Conservation (phyloP, 2,329 filamentous ascomycete genomes). For the Scopulariopsis brevicaulis region DNA sequence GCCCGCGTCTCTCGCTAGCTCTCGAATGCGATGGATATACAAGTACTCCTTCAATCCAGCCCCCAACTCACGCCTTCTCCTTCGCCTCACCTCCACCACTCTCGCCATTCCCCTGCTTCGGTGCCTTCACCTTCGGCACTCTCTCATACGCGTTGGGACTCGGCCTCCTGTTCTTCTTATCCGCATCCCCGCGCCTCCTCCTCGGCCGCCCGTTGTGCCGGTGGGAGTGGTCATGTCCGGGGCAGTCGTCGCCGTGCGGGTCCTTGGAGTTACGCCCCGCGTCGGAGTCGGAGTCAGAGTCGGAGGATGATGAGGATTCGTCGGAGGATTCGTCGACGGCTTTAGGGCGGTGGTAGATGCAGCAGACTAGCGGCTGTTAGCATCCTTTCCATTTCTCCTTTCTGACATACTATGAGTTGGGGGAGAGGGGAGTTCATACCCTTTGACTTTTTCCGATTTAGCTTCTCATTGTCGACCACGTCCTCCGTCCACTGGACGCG, state of each 20-base stretch:
- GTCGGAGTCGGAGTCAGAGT: constrained; percentile 32
- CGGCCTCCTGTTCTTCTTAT: constrained; percentile 33
- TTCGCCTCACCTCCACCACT: background rate
- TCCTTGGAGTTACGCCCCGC: constrained; percentile 9
- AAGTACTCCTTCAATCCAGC: background rate
- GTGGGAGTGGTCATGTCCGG: constrained; percentile 12
- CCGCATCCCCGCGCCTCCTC: constrained; percentile 20
- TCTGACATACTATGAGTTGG: background rate
- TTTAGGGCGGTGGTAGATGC: constrained; percentile 88
- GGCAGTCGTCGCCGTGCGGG: constrained; percentile 7
- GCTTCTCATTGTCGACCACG: constrained; percentile 89
- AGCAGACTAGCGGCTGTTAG: constrained; percentile 60
- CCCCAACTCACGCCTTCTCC: background rate
- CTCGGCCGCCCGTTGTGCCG: constrained; percentile 23
- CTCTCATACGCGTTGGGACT: constrained; percentile 79
- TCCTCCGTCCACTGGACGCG: constrained; percentile 87
- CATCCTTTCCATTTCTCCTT: background rate
- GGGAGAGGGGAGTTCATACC: constrained; percentile 34
- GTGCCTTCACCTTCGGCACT: constrained; percentile 27
- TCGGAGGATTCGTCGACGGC: constrained; percentile 73
- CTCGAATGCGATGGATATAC: too few relatives aligned
- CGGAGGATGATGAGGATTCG: constrained; percentile 46
- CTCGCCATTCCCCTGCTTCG: background rate
- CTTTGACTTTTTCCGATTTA: constrained; percentile 92
- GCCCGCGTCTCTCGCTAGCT: background rate